phyloP scores from a whole-genome alignment of 2,329 filamentous ascomycete species.

The Sporothrix variecibatus region DNA sequence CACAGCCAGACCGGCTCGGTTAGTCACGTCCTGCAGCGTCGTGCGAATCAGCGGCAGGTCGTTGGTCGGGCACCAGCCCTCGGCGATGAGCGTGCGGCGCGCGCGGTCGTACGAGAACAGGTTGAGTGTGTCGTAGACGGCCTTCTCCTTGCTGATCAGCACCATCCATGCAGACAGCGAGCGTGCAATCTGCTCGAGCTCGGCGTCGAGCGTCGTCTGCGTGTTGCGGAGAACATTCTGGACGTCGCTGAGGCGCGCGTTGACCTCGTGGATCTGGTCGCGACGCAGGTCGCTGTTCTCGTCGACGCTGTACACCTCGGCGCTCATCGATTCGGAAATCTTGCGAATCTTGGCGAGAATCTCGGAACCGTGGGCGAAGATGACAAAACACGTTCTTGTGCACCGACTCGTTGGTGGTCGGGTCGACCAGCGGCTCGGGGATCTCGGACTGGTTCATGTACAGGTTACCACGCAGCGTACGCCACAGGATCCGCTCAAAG shows the following conservation, averaged over 20 bases:
- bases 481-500: slow-evolving; percentile 97
- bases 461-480: slow-evolving; percentile 92
- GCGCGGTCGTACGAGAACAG: slow-evolving; percentile 95
- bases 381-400: slow-evolving; percentile 98
- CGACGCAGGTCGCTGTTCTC: slow-evolving; percentile 94
- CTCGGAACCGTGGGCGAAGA: slow-evolving; percentile 97
- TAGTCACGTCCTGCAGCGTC: slow-evolving; percentile 94
- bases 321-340: slow-evolving; percentile 96
- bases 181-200: slow-evolving; percentile 89
- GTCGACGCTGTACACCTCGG: slow-evolving; percentile 93
- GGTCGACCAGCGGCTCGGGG: slow-evolving; percentile 86
- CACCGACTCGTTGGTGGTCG: slow-evolving; percentile 85
- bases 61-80: slow-evolving; percentile 95
- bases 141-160: slow-evolving; percentile 96
- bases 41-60: slow-evolving; percentile 86
- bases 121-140: slow-evolving; percentile 93
- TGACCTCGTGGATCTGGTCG: slow-evolving; percentile 97
- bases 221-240: slow-evolving; percentile 93
- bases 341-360: slow-evolving; percentile 98
- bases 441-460: slow-evolving; percentile 99
- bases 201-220: slow-evolving; percentile 87
- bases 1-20: slow-evolving; percentile 91
- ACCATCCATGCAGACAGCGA: slow-evolving; percentile 97
- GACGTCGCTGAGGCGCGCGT: slow-evolving; percentile 86
- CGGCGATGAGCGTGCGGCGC: slow-evolving; percentile 92